These are phyloP conservation scores for Salix udensis DNA, from an alignment of 345 rosid species.

Conservation along the genomic window DNA sequence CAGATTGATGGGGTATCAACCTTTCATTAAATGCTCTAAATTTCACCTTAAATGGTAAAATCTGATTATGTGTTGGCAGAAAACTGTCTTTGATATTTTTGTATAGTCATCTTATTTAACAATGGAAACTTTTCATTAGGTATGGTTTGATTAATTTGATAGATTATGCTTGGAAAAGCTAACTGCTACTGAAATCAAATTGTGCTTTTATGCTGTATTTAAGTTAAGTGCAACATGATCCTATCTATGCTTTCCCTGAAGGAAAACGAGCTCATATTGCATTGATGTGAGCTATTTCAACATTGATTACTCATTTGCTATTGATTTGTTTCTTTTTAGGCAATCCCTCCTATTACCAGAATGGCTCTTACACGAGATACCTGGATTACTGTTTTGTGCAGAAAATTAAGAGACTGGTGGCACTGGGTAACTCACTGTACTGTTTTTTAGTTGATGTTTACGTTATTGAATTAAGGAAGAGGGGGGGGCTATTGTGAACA, in stretches of 20 bases:
- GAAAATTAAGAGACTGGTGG: conserved; percentile 99
- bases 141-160: neutral
- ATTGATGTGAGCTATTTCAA: neutral
- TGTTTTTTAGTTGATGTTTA: conserved; percentile 15
- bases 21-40: neutral
- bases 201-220: neutral
- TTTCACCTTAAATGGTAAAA: neutral
- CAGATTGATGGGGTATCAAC: neutral
- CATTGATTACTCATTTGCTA: conserved; percentile 4
- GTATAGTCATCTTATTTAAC: neutral
- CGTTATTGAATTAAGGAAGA: neutral
- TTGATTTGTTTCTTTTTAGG: conserved; percentile 40
- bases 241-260: neutral
- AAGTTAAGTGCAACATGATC: neutral
- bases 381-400: conserved; percentile 95
- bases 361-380: conserved; percentile 97
- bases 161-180: neutral
- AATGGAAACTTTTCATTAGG: neutral
- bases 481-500: neutral
- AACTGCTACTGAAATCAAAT: neutral
- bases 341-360: conserved; percentile 85
- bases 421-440: conserved; percentile 71
- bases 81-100: neutral
- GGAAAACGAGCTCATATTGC: neutral
- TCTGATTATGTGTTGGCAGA: neutral